Conservation (phyloP, 2,329 filamentous ascomycete genomes). For the Phaeoacremonium minimum region DNA sequence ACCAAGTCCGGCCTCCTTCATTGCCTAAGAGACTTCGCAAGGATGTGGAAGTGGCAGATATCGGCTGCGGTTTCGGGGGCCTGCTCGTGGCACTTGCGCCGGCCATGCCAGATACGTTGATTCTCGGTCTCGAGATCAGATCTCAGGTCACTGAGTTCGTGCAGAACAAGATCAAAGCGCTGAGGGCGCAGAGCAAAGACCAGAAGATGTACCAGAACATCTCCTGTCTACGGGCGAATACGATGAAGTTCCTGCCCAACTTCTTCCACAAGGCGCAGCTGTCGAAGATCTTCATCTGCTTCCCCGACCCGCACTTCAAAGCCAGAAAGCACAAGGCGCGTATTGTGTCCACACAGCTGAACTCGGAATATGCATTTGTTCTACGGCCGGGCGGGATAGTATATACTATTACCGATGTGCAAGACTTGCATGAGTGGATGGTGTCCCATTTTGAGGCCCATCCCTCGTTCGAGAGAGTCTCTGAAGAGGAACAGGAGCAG, state of each 20-base stretch:
- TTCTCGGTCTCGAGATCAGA: conserved; percentile 90
- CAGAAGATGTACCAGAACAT: conserved; percentile 73
- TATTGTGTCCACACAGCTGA: conserved; percentile 84
- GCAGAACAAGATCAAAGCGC: conserved; percentile 76
- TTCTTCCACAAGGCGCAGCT: conserved; percentile 84
- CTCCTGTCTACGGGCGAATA: conserved; percentile 84
- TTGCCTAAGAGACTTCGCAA: conserved; percentile 44
- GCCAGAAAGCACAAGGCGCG: conserved; percentile 93
- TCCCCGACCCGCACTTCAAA: conserved; percentile 98
- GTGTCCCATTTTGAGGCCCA: conserved; percentile 76
- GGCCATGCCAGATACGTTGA: conserved; percentile 72
- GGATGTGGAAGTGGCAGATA: conserved; percentile 88
- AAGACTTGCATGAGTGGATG: conserved; percentile 93
- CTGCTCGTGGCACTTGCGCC: conserved; percentile 82
- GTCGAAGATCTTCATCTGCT: conserved; percentile 92
- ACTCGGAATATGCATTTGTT: conserved; percentile 90
- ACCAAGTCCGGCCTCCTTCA: neutral
- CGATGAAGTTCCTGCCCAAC: conserved; percentile 99
- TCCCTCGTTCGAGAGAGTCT: conserved; percentile 72
- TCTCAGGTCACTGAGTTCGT: conserved; percentile 88
- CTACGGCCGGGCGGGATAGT: conserved; percentile 78
- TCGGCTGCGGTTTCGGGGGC: conserved; percentile 94
- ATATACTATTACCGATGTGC: conserved; percentile 97
- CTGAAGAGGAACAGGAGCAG: conserved; percentile 60
- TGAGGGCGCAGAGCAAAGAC: conserved; percentile 61